Base-by-base conservation (phyloP, 768 basidiomycete genomes). In the Trametes cubensis region DNA sequence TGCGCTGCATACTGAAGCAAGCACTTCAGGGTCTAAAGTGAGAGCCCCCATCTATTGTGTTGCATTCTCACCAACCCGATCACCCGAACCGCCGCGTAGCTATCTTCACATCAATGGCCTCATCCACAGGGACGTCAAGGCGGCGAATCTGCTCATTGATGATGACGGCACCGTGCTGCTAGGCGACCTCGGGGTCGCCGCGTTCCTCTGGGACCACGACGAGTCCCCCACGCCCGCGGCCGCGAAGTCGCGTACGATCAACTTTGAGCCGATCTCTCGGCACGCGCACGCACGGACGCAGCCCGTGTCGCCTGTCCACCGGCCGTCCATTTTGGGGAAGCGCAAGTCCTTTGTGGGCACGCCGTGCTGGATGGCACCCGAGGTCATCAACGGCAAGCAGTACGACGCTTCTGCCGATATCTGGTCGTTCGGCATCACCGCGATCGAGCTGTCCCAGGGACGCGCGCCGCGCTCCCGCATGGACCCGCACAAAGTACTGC, bases 301-400 rank as follows among this genome's bases (percentile, higher is more conserved):
- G 25, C 18, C 57, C 55, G 76, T 75, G 41, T 55, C 77, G 74
- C 51, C 68, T 72, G 40, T 70, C 77, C 48, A 72, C 77, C 40
- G 67, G 18, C 67, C 81, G 26, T 82, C 83, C 47, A 75, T 71
- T 18, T 76, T 90, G 13, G 85, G 88, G n/a, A 94, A 92, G 70
- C 84, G 95, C 59, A 92, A 89, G 71, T 92, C 89, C 11, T 97
- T 97, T 70, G 95, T 97, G 15, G 95, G 95, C 51, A 97, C 95
- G 85, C 95, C 95, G 1, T 93, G 91, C 72, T 97, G 93, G 93
- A 98, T 97, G 95, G 93, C 95, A 0, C 95, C 95, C 2, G 95
- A 98, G 68, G 83, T 97, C 23, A 91, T 98, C 49, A 83, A 89
- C 66, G 90, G 94, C 52, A 83, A 83, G 66, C 84, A 85, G 58